Percentiles rank a stretch among this genome's conserved stretches.
Conservation (phyloP, 305 asterid species). For the Euphrasia arctica region DNA sequence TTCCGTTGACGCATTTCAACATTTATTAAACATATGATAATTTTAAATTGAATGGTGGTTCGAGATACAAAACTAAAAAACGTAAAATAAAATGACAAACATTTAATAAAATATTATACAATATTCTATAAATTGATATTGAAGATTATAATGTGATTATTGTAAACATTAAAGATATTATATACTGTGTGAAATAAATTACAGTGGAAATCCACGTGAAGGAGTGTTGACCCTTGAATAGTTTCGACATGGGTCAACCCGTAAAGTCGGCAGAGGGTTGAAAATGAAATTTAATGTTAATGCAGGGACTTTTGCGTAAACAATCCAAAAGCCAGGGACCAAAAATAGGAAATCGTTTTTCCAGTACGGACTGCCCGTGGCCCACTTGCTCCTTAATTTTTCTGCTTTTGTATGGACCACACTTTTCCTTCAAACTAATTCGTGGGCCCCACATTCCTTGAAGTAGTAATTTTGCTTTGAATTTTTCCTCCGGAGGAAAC, state of each 20-base stretch:
- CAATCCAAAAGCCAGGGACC: constrained; percentile 19
- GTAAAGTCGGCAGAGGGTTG: constrained; percentile 13
- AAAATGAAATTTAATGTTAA: constrained; percentile 8
- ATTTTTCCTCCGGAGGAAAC: not conserved
- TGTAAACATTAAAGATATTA: too few relatives aligned
- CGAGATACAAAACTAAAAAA: too few relatives aligned
- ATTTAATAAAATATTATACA: too few relatives aligned
- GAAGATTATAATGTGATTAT: too few relatives aligned
- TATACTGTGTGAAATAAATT: too few relatives aligned
- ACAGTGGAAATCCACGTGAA: too few relatives aligned
- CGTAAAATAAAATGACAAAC: too few relatives aligned
- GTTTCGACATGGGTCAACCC: constrained; percentile 1
- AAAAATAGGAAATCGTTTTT: constrained; percentile 6
- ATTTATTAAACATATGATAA: too few relatives aligned
- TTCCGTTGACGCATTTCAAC: too few relatives aligned
- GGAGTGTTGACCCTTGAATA: too few relatives aligned
- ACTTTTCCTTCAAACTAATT: constrained; percentile 16
- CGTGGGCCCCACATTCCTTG: constrained; percentile 12
- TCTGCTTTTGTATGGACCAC: constrained; percentile 36
- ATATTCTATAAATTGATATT: too few relatives aligned
- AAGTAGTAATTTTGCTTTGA: not conserved
- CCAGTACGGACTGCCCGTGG: constrained; percentile 27
- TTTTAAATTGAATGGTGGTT: too few relatives aligned
- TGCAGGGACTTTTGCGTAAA: not conserved
- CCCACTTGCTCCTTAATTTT: constrained; percentile 33